Evolutionary conservation across 2,329 filamentous ascomycete genomes (phyloP), one percentile per base, ranked within the genome.

Genomic region (Pseudogymnoascus destructans): DNA sequence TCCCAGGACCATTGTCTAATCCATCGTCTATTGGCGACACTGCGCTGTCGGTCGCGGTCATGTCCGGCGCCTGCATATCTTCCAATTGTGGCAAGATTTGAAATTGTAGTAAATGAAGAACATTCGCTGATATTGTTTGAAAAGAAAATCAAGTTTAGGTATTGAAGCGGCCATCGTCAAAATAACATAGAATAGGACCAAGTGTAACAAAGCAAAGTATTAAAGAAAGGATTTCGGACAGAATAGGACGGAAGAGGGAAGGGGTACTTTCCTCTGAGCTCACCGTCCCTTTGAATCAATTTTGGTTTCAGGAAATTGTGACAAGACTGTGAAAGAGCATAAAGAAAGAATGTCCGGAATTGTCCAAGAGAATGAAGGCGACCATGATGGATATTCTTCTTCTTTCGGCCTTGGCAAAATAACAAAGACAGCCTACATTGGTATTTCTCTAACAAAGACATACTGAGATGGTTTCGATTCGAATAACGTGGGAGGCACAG

Each of bases 121-220:
- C 25, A 52, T 52, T 52, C 23, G 10, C 25, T 30, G 46, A 32
- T 49, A 49, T 52, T 13, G 46, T 27, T 52, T 17, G 23, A 46
- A 17, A 52, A 30, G 4, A 52, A 30, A 17, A 17, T 30, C 46
- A 32, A 30, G 15, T 52, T 52, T 13, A 52, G 25, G 46, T 52
- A 30, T 52, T 32, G 46, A 30, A 52, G 46, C 17, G 46, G 46
- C 25, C 46, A 32, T 52, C n/a, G 25, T 52, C 46, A 52, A 46
- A 52, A 52, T 52, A 52, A 52, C 25, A 32, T 52, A 52, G 46
- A 52, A 30, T 52, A 32, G 25, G 25, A 30, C 15, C 46, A 52
- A 32, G 46, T 52, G 46, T 52, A 52, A 52, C 46, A 52, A 52
- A 52, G 46, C 46, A 32, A 52, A 30, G 9, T 32, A 32, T 19